Evolutionary conservation across 306 rosid species (phyloP), one percentile per base, ranked within the genome.

Genomic region (Sophora flavescens): DNA sequence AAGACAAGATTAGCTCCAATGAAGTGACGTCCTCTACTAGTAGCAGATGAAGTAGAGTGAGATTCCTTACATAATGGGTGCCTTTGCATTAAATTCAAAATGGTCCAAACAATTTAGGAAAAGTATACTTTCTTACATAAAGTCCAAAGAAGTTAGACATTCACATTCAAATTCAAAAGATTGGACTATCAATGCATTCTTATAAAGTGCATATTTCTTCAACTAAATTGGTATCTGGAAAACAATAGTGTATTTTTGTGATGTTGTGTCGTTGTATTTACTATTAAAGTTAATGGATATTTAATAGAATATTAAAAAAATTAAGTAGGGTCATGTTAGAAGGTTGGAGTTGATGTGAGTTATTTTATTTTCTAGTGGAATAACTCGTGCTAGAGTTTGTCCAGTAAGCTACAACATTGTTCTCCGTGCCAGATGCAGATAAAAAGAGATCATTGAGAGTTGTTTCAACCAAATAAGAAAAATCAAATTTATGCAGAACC

Each of bases 381-480:
- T 42, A n/a, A 15, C 14, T 18, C 10, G 5, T 69, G n/a, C 61
- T 11, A 10, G 6, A 44, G 0, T n/a, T 8, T 45, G 48, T 11
- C 18, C 78, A 32, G 9, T 50, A 16, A 47, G 48, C 57, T n/a
- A n/a, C n/a, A n/a, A n/a, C n/a, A n/a, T n/a, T n/a, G n/a, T n/a
- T n/a, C n/a, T n/a, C n/a, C n/a, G n/a, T n/a, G 70, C 4, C 63
- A 68, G 56, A 62, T 11, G 3, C 22, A 56, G 69, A 59, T n/a
- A n/a, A n/a, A n/a, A n/a, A 54, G 84, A 76, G 18, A 81, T 68
- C 60, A 72, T 22, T 56, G 69, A 62, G 74, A 44, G 18, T 75
- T 17, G 32, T 57, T 41, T 66, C 80, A 88, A 85, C 61, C 75
- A 72, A 70, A 72, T 76, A 45, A 83, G 28, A 77, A 72, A 80